Base-by-base conservation (phyloP, 176 grass and related monocot species). In the Oryza glaberrima region DNA sequence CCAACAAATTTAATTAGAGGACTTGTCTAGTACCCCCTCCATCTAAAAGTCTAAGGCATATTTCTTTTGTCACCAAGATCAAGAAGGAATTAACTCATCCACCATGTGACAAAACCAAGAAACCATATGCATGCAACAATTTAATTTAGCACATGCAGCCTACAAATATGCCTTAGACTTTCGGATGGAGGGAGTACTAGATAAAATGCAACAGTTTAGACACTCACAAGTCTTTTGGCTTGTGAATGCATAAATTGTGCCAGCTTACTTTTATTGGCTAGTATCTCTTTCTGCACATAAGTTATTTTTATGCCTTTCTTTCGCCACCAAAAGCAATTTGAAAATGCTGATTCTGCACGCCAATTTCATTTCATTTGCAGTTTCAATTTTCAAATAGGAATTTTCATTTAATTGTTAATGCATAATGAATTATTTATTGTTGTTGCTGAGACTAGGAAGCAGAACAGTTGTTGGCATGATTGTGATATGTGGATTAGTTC, bases 271-370 rank as follows among this genome's bases (percentile, higher is more conserved):
- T 38, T 40, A 7, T 75, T 67, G 40, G 65, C 46, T 77, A 84
- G 40, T 84, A 67, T 66, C n/a, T 82, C n/a, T 82, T 40, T 77
- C 65, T 63, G 47, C 60, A 19, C 4, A 3, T 23, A 82, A 60
- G 41, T 79, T 65, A 9, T 44, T 79, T 10, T 36, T 80, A 58
- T 20, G 34, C 52, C 7, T 85, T 61, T 63, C 11, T 80, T 69
- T 68, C 60, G 2, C 40, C 83, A 25, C 19, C 19, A 25, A 30
- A 61, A 46, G 47, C 48, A 78, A 34, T 70, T 70, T 22, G 17
- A 20, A 78, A 44, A 46, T 86, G 77, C 72, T 63, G 15, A 60
- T 76, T 89, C n/a, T 70, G n/a, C 51, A 54, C 75, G 49, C 15
- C 40, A 47, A 82, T 78, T 86, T 56, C 7, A 56, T 78, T 69